A percentile compares a stretch with the other conserved stretches of the same genome.
Evolutionary conservation across 2,329 filamentous ascomycete species (phyloP).

Genomic region (Pseudogymnoascus sp.): DNA sequence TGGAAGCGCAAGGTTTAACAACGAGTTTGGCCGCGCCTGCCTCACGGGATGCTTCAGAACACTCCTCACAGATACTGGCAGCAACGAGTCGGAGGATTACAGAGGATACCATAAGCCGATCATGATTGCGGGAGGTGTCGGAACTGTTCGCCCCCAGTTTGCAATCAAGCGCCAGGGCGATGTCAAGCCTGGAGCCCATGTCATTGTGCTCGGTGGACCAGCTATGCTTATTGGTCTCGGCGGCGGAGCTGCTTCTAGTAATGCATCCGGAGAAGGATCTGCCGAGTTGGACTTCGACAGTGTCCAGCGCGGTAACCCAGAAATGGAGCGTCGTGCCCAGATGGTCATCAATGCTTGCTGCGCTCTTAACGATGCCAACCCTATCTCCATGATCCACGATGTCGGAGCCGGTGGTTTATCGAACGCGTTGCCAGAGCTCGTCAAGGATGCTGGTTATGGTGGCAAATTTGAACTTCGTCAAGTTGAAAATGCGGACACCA

Average conservation of each 20-base stretch:
- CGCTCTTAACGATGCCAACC: constrained; percentile 73
- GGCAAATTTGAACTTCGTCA: constrained; percentile 92
- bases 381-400: constrained; percentile 95
- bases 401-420: constrained; percentile 88
- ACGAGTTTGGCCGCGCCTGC: constrained; percentile 89
- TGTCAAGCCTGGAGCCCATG: constrained; percentile 79
- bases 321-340: constrained; percentile 90
- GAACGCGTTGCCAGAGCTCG: constrained; percentile 76
- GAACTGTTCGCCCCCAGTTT: constrained; percentile 83
- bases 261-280: constrained; percentile 77
- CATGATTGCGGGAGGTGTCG: constrained; percentile 94
- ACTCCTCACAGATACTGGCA: constrained; percentile 62
- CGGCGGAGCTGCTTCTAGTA: constrained; percentile 87
- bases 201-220: constrained; percentile 88
- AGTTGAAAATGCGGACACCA: constrained; percentile 78
- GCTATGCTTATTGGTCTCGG: constrained; percentile 97
- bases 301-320: constrained; percentile 93
- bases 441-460: constrained; percentile 84
- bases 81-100: constrained; percentile 54
- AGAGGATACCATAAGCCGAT: constrained; percentile 97
- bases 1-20: constrained; percentile 92
- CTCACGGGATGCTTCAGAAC: constrained; percentile 89
- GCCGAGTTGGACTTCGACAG: constrained; percentile 94
- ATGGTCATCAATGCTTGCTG: constrained; percentile 97
- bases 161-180: constrained; percentile 75